Base-by-base conservation (phyloP, 768 basidiomycete species). In the Boletus vinaceobasis region DNA sequence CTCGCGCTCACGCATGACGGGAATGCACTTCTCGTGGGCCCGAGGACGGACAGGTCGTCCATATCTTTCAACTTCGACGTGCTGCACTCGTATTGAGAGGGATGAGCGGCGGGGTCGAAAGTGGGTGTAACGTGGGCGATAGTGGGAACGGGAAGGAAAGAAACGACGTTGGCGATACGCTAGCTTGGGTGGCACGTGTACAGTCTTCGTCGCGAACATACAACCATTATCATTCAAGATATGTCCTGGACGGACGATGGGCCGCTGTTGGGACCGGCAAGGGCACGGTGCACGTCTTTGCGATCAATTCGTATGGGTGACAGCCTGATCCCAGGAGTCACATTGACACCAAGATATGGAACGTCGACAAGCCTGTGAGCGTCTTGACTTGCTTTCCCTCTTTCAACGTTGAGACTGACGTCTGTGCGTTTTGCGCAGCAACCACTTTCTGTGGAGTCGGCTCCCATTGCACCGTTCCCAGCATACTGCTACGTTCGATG, bases 301-400 rank as follows among this genome's bases (percentile, higher is more conserved):
- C 85, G 8, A 74, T 85, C 8, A 88, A 90, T 66, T 88, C 88
- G 4, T 85, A 85, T 54, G 91, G 89, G 1, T 87, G 90, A 4
- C 75, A 74, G 33, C 74, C 86, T 2, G 85, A 90, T 70, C 70
- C 80, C 33, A 67, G 68, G 33, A 85, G 86, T 48, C 85, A 88
- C 70, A 59, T 85, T 50, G 76, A 79, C 35, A 81, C 80, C 6
- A 73, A 73, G 62, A 83, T 90, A 0, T 66, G 73, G 63, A 87
- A 91, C 58, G 69, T 71, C 3, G 68, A 72, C 6, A 76, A 77
- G 48, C 60, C 80, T 37, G 85, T 73, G 56, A 75, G 78, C 52
- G 5, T 46, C 29, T 36, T 13, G 31, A 29, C 14, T 39, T 11
- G 9, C 21, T 32, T 45, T 39, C 35, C 10, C 1, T 3, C 7